These are phyloP conservation scores for Populus trichocarpa DNA, from an alignment of 441 rosid species.

Conservation along the genomic window DNA sequence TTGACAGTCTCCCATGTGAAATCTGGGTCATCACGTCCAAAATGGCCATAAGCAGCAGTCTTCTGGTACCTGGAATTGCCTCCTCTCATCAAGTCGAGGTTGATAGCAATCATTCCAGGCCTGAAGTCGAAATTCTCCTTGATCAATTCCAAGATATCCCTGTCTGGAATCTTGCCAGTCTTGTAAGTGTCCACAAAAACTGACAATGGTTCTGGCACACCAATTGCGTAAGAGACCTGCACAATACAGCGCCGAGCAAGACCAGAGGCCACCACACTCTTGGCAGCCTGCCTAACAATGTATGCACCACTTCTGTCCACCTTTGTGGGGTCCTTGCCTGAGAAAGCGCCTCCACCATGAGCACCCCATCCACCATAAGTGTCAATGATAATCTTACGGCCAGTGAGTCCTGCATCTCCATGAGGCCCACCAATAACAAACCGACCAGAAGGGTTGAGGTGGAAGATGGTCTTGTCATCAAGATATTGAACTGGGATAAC, in stretches of 20 bases:
- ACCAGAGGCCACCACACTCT: conserved; percentile 71
- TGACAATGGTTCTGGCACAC: conserved; percentile 75
- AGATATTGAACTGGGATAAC: conserved; percentile 66
- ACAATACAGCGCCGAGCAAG: conserved; percentile 72
- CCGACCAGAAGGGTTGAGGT: conserved; percentile 76
- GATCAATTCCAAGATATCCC: conserved; percentile 58
- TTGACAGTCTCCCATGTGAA: conserved; percentile 80
- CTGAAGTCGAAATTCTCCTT: conserved; percentile 74
- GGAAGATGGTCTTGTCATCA: conserved; percentile 77
- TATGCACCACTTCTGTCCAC: conserved; percentile 80
- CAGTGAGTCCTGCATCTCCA: conserved; percentile 85
- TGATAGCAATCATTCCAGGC: conserved; percentile 82
- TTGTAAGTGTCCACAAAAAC: conserved; percentile 73
- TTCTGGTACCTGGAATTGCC: conserved; percentile 77
- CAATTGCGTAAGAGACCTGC: conserved; percentile 80
- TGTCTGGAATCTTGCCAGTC: conserved; percentile 72
- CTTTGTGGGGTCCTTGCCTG: conserved; percentile 61
- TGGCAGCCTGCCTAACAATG: conserved; percentile 77
- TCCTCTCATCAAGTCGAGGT: conserved; percentile 75
- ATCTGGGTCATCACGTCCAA: conserved; percentile 74
- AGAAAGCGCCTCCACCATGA: conserved; percentile 54
- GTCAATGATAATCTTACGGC: conserved; percentile 72
- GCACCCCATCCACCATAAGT: conserved; percentile 60
- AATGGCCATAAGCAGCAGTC: conserved; percentile 78
- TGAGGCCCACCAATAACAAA: conserved; percentile 86